Conservation (phyloP, 345 rosid species). For the Bruguiera parviflora region DNA sequence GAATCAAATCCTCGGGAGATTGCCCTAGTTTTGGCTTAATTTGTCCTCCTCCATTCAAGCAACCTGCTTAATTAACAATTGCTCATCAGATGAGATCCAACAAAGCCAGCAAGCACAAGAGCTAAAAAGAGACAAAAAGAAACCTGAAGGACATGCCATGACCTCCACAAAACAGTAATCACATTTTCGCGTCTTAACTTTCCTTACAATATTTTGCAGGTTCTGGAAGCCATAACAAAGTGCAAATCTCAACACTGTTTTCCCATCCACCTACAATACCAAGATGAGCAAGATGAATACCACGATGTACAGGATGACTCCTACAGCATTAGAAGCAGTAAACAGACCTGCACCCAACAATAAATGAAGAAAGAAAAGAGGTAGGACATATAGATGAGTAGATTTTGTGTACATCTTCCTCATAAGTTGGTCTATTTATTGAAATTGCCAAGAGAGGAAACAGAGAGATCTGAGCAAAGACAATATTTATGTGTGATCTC, state of each 20-base stretch:
- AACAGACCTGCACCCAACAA: too few species aligned
- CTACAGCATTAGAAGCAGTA: too few species aligned
- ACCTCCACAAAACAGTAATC: slow-evolving; percentile 92
- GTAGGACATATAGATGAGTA: too few species aligned
- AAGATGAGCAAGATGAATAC: slow-evolving; percentile 1
- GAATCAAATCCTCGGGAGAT: slow-evolving; percentile 71
- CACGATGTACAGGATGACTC: background rate
- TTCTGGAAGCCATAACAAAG: slow-evolving; percentile 89
- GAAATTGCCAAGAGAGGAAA: too few species aligned
- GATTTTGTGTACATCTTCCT: too few species aligned
- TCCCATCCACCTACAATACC: slow-evolving; percentile 62
- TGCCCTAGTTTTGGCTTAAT: slow-evolving; percentile 83
- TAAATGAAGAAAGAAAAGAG: too few species aligned
- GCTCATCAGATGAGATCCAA: background rate
- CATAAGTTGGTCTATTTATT: too few species aligned
- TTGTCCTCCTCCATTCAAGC: slow-evolving; percentile 95
- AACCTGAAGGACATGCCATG: slow-evolving; percentile 98
- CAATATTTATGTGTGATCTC: too few species aligned
- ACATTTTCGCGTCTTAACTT: slow-evolving; percentile 63
- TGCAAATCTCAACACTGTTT: slow-evolving; percentile 70
- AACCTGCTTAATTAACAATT: slow-evolving; percentile 42
- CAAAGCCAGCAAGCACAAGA: background rate
- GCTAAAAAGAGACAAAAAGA: background rate
- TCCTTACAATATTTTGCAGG: slow-evolving; percentile 85
- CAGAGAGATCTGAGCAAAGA: too few species aligned